Evolutionary conservation across 805 yeast genomes (phyloP).

Genomic region (Kodamaea jinghongensis): DNA sequence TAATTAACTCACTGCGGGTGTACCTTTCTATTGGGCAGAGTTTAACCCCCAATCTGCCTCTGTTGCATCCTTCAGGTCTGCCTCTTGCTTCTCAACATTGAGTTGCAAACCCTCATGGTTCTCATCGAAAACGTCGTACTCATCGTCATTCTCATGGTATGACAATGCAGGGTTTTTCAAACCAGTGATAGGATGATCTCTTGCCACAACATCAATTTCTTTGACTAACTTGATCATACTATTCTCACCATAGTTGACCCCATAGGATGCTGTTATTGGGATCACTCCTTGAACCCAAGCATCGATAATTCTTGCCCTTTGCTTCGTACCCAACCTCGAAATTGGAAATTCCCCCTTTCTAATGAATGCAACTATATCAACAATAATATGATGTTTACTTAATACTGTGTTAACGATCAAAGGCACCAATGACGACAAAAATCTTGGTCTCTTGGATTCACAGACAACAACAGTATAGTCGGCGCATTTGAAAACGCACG

Average conservation of each 20-base stretch:
- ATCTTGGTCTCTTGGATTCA: conserved; percentile 52
- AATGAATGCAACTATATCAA: conserved; percentile 83
- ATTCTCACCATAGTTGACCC: conserved; percentile 66
- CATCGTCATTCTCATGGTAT: conserved; percentile 32
- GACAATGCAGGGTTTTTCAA: conserved; percentile 42
- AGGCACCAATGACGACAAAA: conserved; percentile 75
- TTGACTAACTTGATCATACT: conserved; percentile 57
- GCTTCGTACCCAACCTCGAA: conserved; percentile 72
- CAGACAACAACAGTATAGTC: conserved; percentile 75
- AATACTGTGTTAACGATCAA: conserved; percentile 75
- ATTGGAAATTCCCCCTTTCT: conserved; percentile 60
- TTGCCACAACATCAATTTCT: conserved; percentile 46
- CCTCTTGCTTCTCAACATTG: conserved; percentile 17
- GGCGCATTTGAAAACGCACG: conserved; percentile 77
- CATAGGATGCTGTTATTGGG: conserved; percentile 41
- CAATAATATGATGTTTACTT: conserved; percentile 73
- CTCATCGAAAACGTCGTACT: conserved; percentile 30
- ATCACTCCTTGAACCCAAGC: conserved; percentile 48
- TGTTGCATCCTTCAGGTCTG: no score
- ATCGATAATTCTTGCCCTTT: conserved; percentile 65
- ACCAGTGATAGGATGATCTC: conserved; percentile 39
- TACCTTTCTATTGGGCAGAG: no score
- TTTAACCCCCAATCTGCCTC: no score
- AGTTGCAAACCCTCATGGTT: conserved; percentile 30
- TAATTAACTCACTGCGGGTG: no score